Conservation (phyloP, 768 basidiomycete species). For the Pleurotus pulmonarius region DNA sequence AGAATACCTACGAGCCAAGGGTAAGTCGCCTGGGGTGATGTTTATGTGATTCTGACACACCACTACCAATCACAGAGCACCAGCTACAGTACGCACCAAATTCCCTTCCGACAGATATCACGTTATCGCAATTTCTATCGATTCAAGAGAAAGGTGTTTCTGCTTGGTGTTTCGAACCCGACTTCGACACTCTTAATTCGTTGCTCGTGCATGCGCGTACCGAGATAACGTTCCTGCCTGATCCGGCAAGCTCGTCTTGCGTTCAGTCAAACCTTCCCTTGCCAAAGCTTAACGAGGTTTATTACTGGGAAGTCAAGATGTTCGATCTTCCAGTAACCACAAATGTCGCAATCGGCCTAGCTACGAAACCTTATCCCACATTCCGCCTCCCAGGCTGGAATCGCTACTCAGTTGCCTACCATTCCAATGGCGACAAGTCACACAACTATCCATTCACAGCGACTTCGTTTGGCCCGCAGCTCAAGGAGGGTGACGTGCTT, state of each 20-base stretch:
- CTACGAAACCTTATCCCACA: slow-evolving; percentile 95
- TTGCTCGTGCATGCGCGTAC: slow-evolving; percentile 93
- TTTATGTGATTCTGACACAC: slow-evolving; percentile 1
- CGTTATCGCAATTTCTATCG: slow-evolving; percentile 95
- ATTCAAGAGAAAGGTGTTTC: slow-evolving; percentile 99
- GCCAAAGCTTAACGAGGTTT: slow-evolving; percentile 97
- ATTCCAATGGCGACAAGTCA: slow-evolving; percentile 94
- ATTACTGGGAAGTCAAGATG: slow-evolving; percentile 99
- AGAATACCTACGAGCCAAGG: slow-evolving; percentile 83
- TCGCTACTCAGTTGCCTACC: slow-evolving; percentile 90
- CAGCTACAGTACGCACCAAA: slow-evolving; percentile 90
- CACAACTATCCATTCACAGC: slow-evolving; percentile 96
- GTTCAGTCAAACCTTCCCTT: slow-evolving; percentile 97
- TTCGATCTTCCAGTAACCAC: slow-evolving; percentile 91
- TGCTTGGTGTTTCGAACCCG: slow-evolving; percentile 99
- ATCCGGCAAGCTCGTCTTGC: slow-evolving; percentile 89
- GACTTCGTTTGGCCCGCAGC: slow-evolving; percentile 71
- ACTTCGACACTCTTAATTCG: slow-evolving; percentile 92
- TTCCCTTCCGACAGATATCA: slow-evolving; percentile 97
- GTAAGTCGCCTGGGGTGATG: slow-evolving; percentile 37
- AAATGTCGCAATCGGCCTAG: slow-evolving; percentile 87
- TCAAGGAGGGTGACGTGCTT: slow-evolving; percentile 94
- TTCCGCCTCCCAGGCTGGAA: slow-evolving; percentile 89
- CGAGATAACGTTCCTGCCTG: slow-evolving; percentile 96
- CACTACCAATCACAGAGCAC: slow-evolving; percentile 47